Conservation (phyloP, 1,284 basidiomycete genomes). For the Naganishia cerealis region DNA sequence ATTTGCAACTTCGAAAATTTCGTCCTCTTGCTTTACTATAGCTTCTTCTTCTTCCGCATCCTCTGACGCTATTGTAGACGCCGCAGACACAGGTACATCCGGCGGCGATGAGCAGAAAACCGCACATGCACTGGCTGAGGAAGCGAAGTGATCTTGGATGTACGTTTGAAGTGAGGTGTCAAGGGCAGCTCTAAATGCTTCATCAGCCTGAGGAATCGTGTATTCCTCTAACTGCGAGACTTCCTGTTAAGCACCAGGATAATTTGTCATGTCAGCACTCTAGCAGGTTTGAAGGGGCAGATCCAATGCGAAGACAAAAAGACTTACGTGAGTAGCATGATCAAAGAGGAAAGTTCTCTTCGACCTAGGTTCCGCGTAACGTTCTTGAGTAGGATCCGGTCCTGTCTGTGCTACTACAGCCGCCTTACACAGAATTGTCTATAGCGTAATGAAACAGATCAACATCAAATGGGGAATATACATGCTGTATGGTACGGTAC, state of each 20-base stretch:
- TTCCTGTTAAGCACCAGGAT: neutral
- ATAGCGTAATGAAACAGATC: neutral
- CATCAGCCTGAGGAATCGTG: constrained; percentile 68
- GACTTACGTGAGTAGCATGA: constrained; percentile 70
- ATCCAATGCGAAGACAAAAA: neutral
- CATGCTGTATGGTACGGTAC: neutral
- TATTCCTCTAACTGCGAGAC: constrained; percentile 60
- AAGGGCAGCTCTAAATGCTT: constrained; percentile 70
- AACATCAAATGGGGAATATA: constrained; percentile 24
- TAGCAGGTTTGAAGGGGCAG: neutral
- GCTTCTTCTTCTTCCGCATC: constrained; percentile 42
- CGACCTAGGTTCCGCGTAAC: constrained; percentile 77
- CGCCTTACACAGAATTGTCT: constrained; percentile 46
- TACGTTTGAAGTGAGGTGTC: constrained; percentile 69
- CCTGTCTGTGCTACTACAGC: constrained; percentile 41
- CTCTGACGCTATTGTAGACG: constrained; percentile 39
- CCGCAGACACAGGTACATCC: constrained; percentile 18
- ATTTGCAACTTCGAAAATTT: constrained; percentile 20
- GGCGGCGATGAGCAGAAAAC: constrained; percentile 59
- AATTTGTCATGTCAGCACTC: neutral
- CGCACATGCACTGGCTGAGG: constrained; percentile 64
- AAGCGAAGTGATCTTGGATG: constrained; percentile 70
- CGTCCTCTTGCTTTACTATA: constrained; percentile 38
- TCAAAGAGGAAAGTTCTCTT: constrained; percentile 77
- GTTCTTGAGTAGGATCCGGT: constrained; percentile 56